Conservation (phyloP, 164 flowering plant genomes). For the Tinospora cordifolia region DNA sequence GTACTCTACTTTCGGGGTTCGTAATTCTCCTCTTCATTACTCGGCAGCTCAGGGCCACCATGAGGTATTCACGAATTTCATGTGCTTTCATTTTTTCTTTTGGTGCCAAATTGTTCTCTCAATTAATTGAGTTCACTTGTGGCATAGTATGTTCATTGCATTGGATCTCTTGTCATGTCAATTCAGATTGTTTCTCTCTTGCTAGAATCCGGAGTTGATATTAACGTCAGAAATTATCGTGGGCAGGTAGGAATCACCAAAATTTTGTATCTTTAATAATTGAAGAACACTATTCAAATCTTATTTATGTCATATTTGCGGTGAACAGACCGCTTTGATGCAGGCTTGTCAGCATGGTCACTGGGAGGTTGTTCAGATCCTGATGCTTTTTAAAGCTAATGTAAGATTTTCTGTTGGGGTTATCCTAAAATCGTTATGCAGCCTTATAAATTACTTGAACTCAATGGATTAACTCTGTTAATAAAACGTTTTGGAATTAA, state of each 20-base stretch:
- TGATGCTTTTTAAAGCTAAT: conserved; percentile 71
- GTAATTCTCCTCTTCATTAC: conserved; percentile 93
- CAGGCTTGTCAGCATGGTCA: conserved; percentile 98
- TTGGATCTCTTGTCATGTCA: conserved; percentile 4
- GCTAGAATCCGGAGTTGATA: conserved; percentile 85
- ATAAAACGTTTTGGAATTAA: conserved; percentile 10
- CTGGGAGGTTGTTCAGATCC: conserved; percentile 93
- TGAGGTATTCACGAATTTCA: conserved; percentile 49
- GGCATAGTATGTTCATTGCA: neutral
- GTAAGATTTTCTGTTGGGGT: conserved; percentile 34
- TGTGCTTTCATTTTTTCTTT: neutral
- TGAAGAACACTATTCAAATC: neutral
- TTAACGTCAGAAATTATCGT: conserved; percentile 83
- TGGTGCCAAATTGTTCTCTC: neutral
- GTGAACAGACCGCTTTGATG: conserved; percentile 89
- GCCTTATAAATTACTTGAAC: neutral
- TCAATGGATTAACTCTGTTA: conserved; percentile 8
- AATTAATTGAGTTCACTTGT: neutral
- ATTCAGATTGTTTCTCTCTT: conserved; percentile 72
- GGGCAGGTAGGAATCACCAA: conserved; percentile 57
- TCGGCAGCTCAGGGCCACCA: conserved; percentile 95
- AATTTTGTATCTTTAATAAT: neutral
- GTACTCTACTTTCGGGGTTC: conserved; percentile 89
- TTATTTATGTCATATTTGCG: neutral
- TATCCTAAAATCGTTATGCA: neutral